A percentile compares a stretch with the other conserved stretches of the same genome.
Conservation (phyloP, 495 filamentous ascomycete species). For the Xylaria intraflava region DNA sequence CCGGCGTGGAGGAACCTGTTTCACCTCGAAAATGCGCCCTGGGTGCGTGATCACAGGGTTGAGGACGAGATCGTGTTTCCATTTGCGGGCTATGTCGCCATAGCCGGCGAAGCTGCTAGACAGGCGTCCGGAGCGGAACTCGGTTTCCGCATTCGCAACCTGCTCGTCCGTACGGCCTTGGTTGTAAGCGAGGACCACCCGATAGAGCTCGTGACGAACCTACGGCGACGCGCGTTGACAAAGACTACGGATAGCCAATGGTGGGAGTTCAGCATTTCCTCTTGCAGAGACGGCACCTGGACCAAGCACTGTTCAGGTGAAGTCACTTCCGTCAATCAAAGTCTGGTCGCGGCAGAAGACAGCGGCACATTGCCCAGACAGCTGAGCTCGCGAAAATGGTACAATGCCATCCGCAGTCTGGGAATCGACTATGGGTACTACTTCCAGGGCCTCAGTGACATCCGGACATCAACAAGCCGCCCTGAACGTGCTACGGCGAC, state of each 20-base stretch:
- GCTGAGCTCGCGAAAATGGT: conserved; percentile 10
- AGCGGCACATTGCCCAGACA: too few species aligned
- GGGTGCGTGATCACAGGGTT: conserved; percentile 40
- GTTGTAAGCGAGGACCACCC: conserved; percentile 15
- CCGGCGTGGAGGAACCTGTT: conserved; percentile 39
- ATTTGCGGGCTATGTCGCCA: conserved; percentile 40
- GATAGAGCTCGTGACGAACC: conserved; percentile 31
- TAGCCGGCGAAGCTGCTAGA: conserved; percentile 41
- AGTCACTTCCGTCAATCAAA: conserved; percentile 14
- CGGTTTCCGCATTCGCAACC: conserved; percentile 25
- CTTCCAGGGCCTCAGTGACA: neutral
- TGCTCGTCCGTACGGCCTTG: conserved; percentile 26
- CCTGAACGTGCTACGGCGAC: too few species aligned
- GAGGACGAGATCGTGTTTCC: conserved; percentile 41
- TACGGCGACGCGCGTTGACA: conserved; percentile 32
- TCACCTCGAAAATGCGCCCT: conserved; percentile 31
- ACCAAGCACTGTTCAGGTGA: conserved; percentile 38
- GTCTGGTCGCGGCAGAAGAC: conserved; percentile 15
- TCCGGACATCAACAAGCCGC: conserved; percentile 5
- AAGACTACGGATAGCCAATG: conserved; percentile 32
- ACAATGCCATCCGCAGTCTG: conserved; percentile 17
- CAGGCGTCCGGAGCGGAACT: conserved; percentile 28
- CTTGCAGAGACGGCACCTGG: conserved; percentile 34
- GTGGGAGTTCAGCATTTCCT: conserved; percentile 43
- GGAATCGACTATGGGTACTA: neutral